A percentile compares a stretch with the other conserved stretches of the same genome.
Evolutionary conservation across 495 filamentous ascomycete species (phyloP).

Genomic region (Cercophora newfieldiana): DNA sequence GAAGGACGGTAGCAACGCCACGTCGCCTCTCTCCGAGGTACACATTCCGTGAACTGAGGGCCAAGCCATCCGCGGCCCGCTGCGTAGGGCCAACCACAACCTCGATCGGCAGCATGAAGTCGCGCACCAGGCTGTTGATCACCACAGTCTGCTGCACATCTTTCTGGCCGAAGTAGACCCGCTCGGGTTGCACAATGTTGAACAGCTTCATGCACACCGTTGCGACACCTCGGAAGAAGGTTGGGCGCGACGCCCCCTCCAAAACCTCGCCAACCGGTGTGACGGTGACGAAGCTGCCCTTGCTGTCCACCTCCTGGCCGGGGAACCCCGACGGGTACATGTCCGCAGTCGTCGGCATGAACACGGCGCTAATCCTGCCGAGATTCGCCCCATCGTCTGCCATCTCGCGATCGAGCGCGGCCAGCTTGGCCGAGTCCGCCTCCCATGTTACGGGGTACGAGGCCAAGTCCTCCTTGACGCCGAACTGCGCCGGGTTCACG

Average conservation of each 20-base stretch:
- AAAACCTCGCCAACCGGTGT: constrained; percentile 77
- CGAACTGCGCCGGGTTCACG: constrained; percentile 97
- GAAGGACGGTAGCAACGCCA: constrained; percentile 67
- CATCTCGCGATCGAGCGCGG: constrained; percentile 69
- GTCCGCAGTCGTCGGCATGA: constrained; percentile 75
- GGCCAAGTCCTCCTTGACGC: constrained; percentile 79
- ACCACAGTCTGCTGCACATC: constrained; percentile 95
- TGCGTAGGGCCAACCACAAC: constrained; percentile 72
- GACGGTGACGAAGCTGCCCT: constrained; percentile 91
- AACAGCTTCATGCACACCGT: constrained; percentile 98
- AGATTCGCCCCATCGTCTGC: constrained; percentile 51
- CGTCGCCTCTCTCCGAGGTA: constrained; percentile 81
- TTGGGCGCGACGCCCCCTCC: constrained; percentile 84
- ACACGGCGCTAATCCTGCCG: constrained; percentile 78
- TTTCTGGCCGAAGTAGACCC: constrained; percentile 97
- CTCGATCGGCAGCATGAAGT: constrained; percentile 80
- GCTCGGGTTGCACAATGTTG: constrained; percentile 83
- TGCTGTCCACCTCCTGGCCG: constrained; percentile 70
- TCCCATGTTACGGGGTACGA: constrained; percentile 93
- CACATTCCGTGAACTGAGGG: constrained; percentile 92
- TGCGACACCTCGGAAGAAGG: constrained; percentile 94
- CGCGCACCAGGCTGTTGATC: constrained; percentile 79
- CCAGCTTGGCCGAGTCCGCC: constrained; percentile 65
- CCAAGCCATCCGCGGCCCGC: constrained; percentile 81
- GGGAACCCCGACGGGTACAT: constrained; percentile 90